Percentiles rank a stretch among this genome's conserved stretches.
phyloP scores from a whole-genome alignment of 768 basidiomycete species.

The Lactarius hatsudake region DNA sequence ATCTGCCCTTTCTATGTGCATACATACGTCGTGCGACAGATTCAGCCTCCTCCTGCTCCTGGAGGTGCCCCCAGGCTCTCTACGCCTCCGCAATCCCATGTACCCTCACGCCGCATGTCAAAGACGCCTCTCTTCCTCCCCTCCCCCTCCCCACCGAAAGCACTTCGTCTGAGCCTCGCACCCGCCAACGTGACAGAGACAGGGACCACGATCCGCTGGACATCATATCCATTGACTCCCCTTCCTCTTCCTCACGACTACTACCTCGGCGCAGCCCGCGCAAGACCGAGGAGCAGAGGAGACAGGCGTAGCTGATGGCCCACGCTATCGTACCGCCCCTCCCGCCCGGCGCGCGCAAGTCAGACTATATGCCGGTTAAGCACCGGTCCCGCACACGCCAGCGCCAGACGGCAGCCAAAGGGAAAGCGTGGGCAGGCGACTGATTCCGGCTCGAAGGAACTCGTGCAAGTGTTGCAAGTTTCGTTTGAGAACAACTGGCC shows the following conservation, averaged over 20 bases:
- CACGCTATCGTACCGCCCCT: not conserved
- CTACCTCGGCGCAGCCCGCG: not conserved
- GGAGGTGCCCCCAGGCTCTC: not conserved
- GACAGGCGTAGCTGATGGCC: too few relatives aligned
- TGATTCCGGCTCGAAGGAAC: not conserved
- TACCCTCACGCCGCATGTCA: not conserved
- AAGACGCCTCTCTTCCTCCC: conserved; percentile 11
- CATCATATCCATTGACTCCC: conserved; percentile 6
- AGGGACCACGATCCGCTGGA: not conserved
- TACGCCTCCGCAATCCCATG: not conserved
- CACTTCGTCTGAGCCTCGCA: too few relatives aligned
- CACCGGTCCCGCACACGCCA: not conserved
- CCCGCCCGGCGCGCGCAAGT: not conserved
- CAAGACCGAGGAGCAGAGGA: not conserved
- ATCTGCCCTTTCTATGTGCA: not conserved
- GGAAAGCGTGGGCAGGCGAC: not conserved
- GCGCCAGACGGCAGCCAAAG: not conserved
- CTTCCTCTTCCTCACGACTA: not conserved
- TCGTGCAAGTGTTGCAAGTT: too few relatives aligned
- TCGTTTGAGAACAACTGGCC: too few relatives aligned
- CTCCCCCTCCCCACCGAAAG: too few relatives aligned
- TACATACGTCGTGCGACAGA: conserved; percentile 10
- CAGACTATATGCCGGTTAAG: not conserved
- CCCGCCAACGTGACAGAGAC: not conserved
- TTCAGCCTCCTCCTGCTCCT: not conserved